Evolutionary conservation across 2,329 filamentous ascomycete genomes (phyloP), one percentile per base, ranked within the genome.

Genomic region (Claviceps fusiformis): DNA sequence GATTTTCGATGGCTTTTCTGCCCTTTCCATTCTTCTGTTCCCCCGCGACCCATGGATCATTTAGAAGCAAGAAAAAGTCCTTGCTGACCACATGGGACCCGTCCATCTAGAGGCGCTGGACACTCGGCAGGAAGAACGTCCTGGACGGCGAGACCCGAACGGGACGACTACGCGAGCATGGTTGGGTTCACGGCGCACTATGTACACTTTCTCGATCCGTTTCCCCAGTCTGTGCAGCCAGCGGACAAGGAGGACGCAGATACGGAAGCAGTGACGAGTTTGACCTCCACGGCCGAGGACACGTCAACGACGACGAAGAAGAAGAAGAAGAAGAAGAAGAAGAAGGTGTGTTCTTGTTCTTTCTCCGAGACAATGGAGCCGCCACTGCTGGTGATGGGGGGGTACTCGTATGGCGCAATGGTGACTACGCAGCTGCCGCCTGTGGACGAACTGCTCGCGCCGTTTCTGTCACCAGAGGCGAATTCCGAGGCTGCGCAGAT

Each of bases 321-420:
- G 13, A 44, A 15, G 39, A 31, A 2, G 27, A 13, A 29, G 3
- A 19, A 29, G 3, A 19, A 19, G 19, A 19, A 19, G 19, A 19
- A 19, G 19, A 19, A 1, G 19, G 19, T 19, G 19, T 19, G 19
- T 19, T 10, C 41, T 37, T 7, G 1, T 5, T 31, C 19, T 19
- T 27, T 13, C 35, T 31, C 24, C 11, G 31, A 52, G 41, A 47
- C 37, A 24, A 55, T 44, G 4, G 46, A 55, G 2, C 61, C 59
- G 1, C 70, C 68, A 2, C 55, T 74, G 50, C 64, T 83, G 3
- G 63, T 95, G 5, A 73, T 93, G 7, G 85, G 80, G 2, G 91
- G 91, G 13, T 96, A 96, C 67, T 95, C 90, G 0, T 96, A 96
- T 67, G 93, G 93, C 47, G 88, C 89, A 5, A 79, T 95, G 64